Evolutionary conservation across 2,329 filamentous ascomycete genomes (phyloP).

Genomic region (Microdochium nivale): DNA sequence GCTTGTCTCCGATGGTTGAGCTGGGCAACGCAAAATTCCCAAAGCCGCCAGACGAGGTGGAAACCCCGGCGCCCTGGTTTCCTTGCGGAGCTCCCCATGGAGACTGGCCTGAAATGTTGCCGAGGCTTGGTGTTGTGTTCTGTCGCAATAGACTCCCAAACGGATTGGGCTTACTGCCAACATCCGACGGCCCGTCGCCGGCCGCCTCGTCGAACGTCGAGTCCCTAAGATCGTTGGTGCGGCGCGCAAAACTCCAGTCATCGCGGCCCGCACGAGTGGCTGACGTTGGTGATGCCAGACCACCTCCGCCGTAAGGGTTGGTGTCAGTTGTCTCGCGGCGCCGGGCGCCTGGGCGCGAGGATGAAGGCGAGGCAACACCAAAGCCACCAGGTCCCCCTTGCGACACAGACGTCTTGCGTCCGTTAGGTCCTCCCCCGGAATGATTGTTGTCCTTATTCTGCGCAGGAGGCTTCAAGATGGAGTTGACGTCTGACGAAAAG

Average conservation of each 20-base stretch:
- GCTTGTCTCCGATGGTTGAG: constrained; percentile 60
- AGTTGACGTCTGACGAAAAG: constrained; percentile 85
- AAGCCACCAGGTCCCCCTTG: constrained; percentile 57
- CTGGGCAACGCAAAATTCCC: constrained; percentile 74
- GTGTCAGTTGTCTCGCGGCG: constrained; percentile 73
- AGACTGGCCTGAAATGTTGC: constrained; percentile 33
- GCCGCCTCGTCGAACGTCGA: constrained; percentile 42
- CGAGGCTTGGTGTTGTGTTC: constrained; percentile 39
- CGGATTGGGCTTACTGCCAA: constrained; percentile 21
- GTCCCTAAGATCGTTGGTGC: constrained; percentile 44
- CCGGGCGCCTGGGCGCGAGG: constrained; percentile 63
- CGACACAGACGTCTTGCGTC: constrained; percentile 78
- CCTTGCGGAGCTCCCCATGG: constrained; percentile 29
- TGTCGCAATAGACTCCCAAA: constrained; percentile 43
- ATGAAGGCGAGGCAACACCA: constrained; percentile 65
- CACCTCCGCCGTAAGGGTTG: constrained; percentile 47
- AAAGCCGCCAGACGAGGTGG: constrained; percentile 65
- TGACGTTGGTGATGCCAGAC: constrained; percentile 52
- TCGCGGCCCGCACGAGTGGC: constrained; percentile 53
- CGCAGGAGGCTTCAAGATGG: constrained; percentile 76
- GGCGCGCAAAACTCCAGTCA: constrained; percentile 50
- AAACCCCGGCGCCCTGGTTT: constrained; percentile 42
- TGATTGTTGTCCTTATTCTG: constrained; percentile 60
- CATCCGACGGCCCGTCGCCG: constrained; percentile 24
- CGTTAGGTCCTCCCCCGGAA: constrained; percentile 47